Percentiles rank a stretch among this genome's conserved stretches.
Conservation (phyloP, 2,329 filamentous ascomycete genomes). For the Diplodia intermedia region DNA sequence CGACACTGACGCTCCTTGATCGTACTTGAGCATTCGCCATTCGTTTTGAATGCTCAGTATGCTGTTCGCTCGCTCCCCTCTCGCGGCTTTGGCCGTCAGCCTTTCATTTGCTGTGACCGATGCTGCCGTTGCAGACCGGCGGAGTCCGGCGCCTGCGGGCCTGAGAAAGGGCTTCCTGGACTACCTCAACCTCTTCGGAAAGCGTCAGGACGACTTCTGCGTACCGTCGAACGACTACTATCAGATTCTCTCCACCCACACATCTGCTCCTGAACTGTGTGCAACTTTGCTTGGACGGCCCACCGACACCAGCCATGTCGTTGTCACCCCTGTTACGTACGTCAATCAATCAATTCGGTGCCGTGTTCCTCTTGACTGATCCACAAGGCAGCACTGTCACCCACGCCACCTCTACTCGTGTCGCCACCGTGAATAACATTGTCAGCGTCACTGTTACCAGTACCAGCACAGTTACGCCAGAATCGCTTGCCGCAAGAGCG, state of each 20-base stretch:
- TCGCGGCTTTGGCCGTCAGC: conserved; percentile 42
- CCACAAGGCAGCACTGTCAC: conserved; percentile 34
- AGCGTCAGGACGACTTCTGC: conserved; percentile 25
- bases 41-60: conserved; percentile 46
- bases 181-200: conserved; percentile 25
- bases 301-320: conserved; percentile 38
- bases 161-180: conserved; percentile 13
- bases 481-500: conserved; percentile 9
- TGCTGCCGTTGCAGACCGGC: conserved; percentile 23
- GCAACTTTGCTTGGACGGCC: conserved; percentile 37
- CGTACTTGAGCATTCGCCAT: conserved; percentile 34
- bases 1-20: conserved; percentile 26
- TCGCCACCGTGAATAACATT: conserved; percentile 37
- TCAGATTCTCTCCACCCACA: conserved; percentile 19
- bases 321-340: conserved; percentile 41
- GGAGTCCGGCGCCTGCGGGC: conserved; percentile 8
- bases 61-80: conserved; percentile 43
- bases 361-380: conserved; percentile 29
- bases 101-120: conserved; percentile 41
- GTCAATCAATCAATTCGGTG: not conserved
- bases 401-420: conserved; percentile 36
- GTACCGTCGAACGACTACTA: conserved; percentile 31
- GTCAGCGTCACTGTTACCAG: conserved; percentile 38
- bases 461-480: conserved; percentile 38
- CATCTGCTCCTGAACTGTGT: conserved; percentile 12